These are phyloP conservation scores for Trichoderma gamsii DNA, from an alignment of 495 filamentous ascomycete species.

Conservation along the genomic window DNA sequence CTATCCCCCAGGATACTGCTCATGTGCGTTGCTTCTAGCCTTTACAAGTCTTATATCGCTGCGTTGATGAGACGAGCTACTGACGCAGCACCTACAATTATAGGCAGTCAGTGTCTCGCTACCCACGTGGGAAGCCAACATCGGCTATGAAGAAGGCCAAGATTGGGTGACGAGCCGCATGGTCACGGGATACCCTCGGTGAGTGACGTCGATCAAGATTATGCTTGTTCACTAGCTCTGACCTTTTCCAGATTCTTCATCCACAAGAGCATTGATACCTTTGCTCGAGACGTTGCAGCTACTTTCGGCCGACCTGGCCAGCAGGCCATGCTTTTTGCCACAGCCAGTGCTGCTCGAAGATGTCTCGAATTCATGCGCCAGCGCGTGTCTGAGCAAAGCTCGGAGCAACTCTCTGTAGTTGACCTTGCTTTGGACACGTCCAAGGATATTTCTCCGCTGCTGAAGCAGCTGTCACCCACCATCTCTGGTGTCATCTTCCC, in stretches of 20 bases:
- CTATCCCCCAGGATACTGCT: slow-evolving; percentile 55
- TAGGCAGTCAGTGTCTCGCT: slow-evolving; percentile 95
- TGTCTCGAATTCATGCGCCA: slow-evolving; percentile 67
- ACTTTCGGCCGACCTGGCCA: slow-evolving; percentile 56
- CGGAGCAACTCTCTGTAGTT: slow-evolving; percentile 53
- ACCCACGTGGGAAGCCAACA: slow-evolving; percentile 84
- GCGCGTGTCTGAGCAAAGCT: slow-evolving; percentile 43
- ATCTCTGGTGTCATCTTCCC: slow-evolving; percentile 71
- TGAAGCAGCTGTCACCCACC: slow-evolving; percentile 34
- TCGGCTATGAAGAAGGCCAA: slow-evolving; percentile 90
- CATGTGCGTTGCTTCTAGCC: slow-evolving; percentile 43
- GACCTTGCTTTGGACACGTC: slow-evolving; percentile 56
- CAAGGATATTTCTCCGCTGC: slow-evolving; percentile 42
- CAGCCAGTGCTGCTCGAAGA: slow-evolving; percentile 54
- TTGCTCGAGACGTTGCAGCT: slow-evolving; percentile 61
- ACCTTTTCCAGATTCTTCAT: slow-evolving; percentile 69
- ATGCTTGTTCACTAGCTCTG: background rate
- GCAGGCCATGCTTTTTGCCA: slow-evolving; percentile 76
- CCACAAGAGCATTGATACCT: slow-evolving; percentile 70
- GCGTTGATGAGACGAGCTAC: slow-evolving; percentile 21
- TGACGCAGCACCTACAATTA: background rate
- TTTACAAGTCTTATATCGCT: background rate
- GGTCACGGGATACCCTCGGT: slow-evolving; percentile 87
- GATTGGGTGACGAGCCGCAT: slow-evolving; percentile 78
- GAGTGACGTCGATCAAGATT: slow-evolving; percentile 5